phyloP scores from a whole-genome alignment of 2,329 filamentous ascomycete genomes.

The Colletotrichum aenigma region DNA sequence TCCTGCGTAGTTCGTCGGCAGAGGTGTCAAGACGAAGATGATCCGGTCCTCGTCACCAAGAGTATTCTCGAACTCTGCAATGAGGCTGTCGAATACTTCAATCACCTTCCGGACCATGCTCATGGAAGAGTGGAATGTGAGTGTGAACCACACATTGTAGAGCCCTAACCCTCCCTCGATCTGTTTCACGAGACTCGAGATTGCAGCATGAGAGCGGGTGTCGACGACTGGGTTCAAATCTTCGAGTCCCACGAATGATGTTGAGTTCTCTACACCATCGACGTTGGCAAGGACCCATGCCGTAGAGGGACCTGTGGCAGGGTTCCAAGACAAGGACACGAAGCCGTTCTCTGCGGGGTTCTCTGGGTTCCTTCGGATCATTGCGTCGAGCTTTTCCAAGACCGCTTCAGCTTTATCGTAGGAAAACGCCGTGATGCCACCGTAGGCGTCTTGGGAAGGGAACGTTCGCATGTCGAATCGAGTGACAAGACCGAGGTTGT shows the following conservation, averaged over 20 bases:
- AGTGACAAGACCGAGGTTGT: constrained; percentile 45
- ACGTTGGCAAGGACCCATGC: not conserved
- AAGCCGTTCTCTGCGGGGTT: not conserved
- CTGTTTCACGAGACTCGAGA: not conserved
- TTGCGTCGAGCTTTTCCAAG: not conserved
- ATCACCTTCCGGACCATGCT: not conserved
- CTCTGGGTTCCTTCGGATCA: not conserved
- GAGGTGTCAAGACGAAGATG: constrained; percentile 1
- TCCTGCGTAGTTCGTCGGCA: not conserved
- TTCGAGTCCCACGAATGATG: not conserved
- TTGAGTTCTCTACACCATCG: not conserved
- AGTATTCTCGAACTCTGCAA: not conserved
- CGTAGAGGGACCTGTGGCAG: not conserved
- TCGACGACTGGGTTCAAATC: not conserved
- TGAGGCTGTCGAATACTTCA: not conserved
- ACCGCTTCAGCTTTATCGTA: not conserved
- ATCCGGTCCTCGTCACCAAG: not conserved
- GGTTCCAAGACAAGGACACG: not conserved
- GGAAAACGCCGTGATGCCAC: not conserved
- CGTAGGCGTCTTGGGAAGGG: constrained; percentile 8
- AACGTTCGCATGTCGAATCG: constrained; percentile 32
- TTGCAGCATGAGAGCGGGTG: not conserved
- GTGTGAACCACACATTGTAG: constrained; percentile 1
- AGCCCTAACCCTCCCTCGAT: not conserved
- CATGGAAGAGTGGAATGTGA: not conserved